Evolutionary conservation across 2,329 filamentous ascomycete genomes (phyloP).

Genomic region (Fusarium sp.): DNA sequence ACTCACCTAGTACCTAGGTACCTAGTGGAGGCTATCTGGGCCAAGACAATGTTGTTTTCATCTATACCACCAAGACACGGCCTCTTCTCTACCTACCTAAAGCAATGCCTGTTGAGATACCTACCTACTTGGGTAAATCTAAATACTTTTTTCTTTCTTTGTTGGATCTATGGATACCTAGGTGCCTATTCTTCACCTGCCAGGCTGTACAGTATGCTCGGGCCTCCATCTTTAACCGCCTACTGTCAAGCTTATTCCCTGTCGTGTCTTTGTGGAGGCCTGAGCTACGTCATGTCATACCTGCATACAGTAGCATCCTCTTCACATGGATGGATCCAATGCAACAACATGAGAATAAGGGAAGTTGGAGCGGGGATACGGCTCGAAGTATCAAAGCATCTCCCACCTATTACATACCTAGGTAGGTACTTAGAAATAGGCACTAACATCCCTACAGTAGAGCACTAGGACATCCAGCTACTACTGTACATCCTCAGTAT

Average conservation of each 20-base stretch:
- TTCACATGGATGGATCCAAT: neutral
- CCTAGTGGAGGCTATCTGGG: neutral
- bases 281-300: slow-evolving; percentile 31
- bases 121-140: neutral
- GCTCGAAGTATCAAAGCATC: neutral
- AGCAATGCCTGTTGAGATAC: neutral
- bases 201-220: neutral
- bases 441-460: too few species aligned
- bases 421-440: too few species aligned
- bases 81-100: neutral
- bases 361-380: slow-evolving; percentile 3
- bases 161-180: neutral
- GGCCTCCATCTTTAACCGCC: neutral
- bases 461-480: neutral
- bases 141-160: neutral
- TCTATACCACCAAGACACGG: neutral
- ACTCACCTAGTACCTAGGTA: neutral
- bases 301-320: too few species aligned
- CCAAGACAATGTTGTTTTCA: neutral
- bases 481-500: neutral
- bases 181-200: neutral
- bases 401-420: neutral
- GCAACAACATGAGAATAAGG: slow-evolving; percentile 2
- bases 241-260: neutral
- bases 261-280: neutral